These are phyloP conservation scores for Cercophora scortea DNA, from an alignment of 495 filamentous ascomycete species.

Conservation along the genomic window DNA sequence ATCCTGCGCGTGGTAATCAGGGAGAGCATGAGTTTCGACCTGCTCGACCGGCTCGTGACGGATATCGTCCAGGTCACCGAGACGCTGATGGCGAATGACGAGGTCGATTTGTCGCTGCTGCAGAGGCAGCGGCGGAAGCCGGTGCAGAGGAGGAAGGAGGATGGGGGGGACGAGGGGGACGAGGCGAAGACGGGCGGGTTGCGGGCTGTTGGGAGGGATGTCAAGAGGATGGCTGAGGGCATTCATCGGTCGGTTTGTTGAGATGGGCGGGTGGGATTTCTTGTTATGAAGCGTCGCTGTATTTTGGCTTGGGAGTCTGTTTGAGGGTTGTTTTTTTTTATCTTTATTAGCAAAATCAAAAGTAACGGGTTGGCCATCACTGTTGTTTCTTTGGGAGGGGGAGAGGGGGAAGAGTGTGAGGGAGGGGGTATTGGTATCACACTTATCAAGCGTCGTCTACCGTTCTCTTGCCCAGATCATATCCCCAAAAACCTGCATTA, in stretches of 20 bases:
- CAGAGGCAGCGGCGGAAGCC: constrained; percentile 22
- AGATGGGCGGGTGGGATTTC: neutral
- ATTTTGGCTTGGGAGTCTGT: too few species aligned
- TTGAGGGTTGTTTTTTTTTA: too few species aligned
- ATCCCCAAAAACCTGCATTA: too few species aligned
- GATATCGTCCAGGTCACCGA: constrained; percentile 51
- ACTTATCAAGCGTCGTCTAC: too few species aligned
- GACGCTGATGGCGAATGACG: constrained; percentile 45
- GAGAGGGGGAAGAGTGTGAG: too few species aligned
- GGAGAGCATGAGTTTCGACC: constrained; percentile 61
- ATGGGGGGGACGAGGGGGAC: constrained; percentile 20
- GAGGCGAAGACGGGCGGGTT: neutral
- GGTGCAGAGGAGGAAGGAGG: constrained; percentile 17
- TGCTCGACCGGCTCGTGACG: constrained; percentile 53
- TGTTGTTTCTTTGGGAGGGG: too few species aligned
- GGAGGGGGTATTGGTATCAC: too few species aligned
- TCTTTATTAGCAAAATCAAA: too few species aligned
- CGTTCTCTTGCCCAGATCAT: too few species aligned
- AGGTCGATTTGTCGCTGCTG: constrained; percentile 36
- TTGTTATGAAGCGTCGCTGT: too few species aligned
- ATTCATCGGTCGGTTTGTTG: constrained; percentile 55
- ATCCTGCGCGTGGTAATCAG: constrained; percentile 64
- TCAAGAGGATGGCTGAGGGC: constrained; percentile 45
- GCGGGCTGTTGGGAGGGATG: constrained; percentile 1
- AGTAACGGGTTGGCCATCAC: too few species aligned